Evolutionary conservation across 1,139 yeast species (phyloP), one percentile per base, ranked within the genome.

Genomic region (Pichia sp.): DNA sequence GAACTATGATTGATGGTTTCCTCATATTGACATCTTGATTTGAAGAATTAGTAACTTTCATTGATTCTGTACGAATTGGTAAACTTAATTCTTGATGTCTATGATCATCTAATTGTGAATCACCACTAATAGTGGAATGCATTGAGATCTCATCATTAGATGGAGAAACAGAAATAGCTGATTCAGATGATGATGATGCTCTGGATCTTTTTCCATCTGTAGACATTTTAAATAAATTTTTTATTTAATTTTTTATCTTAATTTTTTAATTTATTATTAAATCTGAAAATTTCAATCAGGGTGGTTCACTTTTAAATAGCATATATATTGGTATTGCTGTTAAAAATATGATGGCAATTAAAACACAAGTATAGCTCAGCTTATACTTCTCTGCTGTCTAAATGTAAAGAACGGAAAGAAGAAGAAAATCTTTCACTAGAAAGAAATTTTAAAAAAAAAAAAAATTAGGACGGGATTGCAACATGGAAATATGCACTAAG

Each of bases 71-170:
- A 46, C 68, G 63, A 39, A 64, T 66, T 9, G 79, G 79, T 32
- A 73, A 66, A 10, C 74, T 70, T 56, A 58, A 49, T 37, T 65
- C 64, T 57, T 76, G 81, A 56, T 74, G 55, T 50, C 83, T 66
- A 59, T 78, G 82, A 60, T 78, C 83, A 53, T 77, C 73, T 52
- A 78, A 65, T 26, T 67, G 67, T 40, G 75, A 76, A 55, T 75
- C 80, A 28, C 75, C 72, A 50, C 69, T 65, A 44, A 67, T 63
- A 33, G 66, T 63, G 39, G 70, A 65, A 47, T 68, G 67, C 38
- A 64, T 58, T 1, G 70, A 69, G 33, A 56, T 56, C 37, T 56
- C 66, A 34, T 61, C 65, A 34, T 57, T 56, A 8, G 63, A 53
- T 2, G 67, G 61, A 11, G 59, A 58, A 27, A 56, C 57, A 5